These are phyloP conservation scores for Podaxis pistillaris DNA, from an alignment of 768 basidiomycete genomes.

Conservation along the genomic window DNA sequence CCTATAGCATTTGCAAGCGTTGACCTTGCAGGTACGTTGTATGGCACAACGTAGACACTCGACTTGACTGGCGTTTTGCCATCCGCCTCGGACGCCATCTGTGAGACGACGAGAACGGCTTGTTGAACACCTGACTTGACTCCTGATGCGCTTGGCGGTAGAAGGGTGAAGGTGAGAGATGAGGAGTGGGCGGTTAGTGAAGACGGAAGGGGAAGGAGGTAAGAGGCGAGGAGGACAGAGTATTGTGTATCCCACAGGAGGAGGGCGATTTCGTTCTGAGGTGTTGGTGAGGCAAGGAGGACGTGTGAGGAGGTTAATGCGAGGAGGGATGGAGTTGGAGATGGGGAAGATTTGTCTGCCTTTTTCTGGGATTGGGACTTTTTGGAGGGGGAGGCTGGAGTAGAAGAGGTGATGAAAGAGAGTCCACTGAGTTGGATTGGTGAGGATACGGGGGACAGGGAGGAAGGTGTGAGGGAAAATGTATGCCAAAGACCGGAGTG, in stretches of 20 bases:
- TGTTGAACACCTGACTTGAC: slow-evolving; percentile 33
- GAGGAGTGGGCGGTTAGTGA: slow-evolving; percentile 28
- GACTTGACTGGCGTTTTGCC: slow-evolving; percentile 31
- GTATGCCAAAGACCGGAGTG: slow-evolving; percentile 9
- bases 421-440: slow-evolving; percentile 31
- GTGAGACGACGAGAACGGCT: slow-evolving; percentile 49
- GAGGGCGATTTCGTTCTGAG: slow-evolving; percentile 45
- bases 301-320: slow-evolving; percentile 58
- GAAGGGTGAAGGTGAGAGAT: slow-evolving; percentile 21
- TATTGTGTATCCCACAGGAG: slow-evolving; percentile 73
- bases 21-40: slow-evolving; percentile 49
- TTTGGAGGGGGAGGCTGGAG: slow-evolving; percentile 20
- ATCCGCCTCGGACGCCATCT: slow-evolving; percentile 19
- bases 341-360: slow-evolving; percentile 23
- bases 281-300: slow-evolving; percentile 45
- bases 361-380: slow-evolving; percentile 21
- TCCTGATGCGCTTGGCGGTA: slow-evolving; percentile 17
- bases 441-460: slow-evolving; percentile 26
- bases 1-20: slow-evolving; percentile 67
- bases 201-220: slow-evolving; percentile 49
- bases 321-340: slow-evolving; percentile 25
- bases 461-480: slow-evolving; percentile 20
- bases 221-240: slow-evolving; percentile 57
- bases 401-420: slow-evolving; percentile 23
- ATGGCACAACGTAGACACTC: slow-evolving; percentile 58